Evolutionary conservation across 2,329 filamentous ascomycete genomes (phyloP).

Genomic region (Beauveria medogensis): DNA sequence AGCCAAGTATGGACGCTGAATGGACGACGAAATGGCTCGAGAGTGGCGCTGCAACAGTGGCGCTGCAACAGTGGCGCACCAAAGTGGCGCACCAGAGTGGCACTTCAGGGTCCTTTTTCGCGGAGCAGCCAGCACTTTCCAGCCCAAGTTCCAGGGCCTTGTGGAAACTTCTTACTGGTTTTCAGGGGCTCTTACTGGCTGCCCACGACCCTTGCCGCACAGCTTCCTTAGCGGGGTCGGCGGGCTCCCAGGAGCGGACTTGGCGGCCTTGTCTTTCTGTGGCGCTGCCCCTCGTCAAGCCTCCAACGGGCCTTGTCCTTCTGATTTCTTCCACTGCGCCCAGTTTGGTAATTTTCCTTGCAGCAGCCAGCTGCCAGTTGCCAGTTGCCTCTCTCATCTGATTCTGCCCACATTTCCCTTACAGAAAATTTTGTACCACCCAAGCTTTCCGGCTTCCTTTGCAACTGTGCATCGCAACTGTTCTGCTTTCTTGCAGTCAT

Average conservation of each 20-base stretch:
- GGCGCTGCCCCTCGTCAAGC: background rate
- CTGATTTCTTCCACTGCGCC: background rate
- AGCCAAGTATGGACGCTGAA: background rate
- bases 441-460: background rate
- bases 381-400: background rate
- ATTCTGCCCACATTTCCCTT: background rate
- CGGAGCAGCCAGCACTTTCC: background rate
- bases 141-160: background rate
- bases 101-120: background rate
- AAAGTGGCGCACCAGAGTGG: too few species aligned
- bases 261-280: background rate
- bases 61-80: background rate
- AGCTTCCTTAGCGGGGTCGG: background rate
- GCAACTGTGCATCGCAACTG: background rate
- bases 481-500: background rate
- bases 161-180: background rate
- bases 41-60: background rate
- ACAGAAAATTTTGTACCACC: slow-evolving; percentile 5
- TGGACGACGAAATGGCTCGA: background rate
- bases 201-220: background rate
- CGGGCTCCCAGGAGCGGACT: background rate
- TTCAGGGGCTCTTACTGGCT: background rate
- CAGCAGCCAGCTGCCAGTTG: background rate
- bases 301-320: too few species aligned
- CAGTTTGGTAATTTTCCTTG: slow-evolving; percentile 7